A percentile compares a stretch with the other conserved stretches of the same genome.
Evolutionary conservation across 106 monocot genomes (phyloP).

Genomic region (Dioscorea zingiberensis): DNA sequence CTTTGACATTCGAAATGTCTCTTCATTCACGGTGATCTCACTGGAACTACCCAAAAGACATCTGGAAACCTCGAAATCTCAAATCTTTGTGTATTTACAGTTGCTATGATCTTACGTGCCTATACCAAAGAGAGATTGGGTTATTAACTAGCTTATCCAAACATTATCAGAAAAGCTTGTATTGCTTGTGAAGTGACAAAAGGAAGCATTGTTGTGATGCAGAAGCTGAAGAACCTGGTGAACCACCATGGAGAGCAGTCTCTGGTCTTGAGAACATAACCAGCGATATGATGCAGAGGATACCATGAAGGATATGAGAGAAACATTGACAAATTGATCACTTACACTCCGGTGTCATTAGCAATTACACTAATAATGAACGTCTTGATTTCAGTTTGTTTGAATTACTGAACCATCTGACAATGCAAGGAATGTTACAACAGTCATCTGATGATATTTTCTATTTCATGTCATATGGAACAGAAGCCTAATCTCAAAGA

Average conservation of each 20-base stretch:
- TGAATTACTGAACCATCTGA: constrained; percentile 1
- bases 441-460: neutral
- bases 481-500: neutral
- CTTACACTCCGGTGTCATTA: neutral
- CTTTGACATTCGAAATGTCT: constrained; percentile 26
- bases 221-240: constrained; percentile 12
- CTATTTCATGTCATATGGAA: neutral
- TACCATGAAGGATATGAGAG: constrained; percentile 4
- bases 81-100: constrained; percentile 8
- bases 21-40: constrained; percentile 10
- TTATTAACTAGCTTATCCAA: constrained; percentile 10
- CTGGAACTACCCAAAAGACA: constrained; percentile 9
- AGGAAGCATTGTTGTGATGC: neutral
- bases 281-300: constrained; percentile 5
- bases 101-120: too few relatives aligned
- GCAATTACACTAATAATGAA: neutral
- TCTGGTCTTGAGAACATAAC: constrained; percentile 12
- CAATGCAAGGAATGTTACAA: neutral
- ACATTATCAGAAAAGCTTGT: constrained; percentile 11
- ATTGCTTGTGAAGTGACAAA: constrained; percentile 11
- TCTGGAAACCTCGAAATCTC: constrained; percentile 5
- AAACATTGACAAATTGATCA: constrained; percentile 1
- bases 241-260: constrained; percentile 12
- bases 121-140: constrained; percentile 10
- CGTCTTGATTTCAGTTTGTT: neutral